Evolutionary conservation across 345 rosid genomes (phyloP), one percentile per base, ranked within the genome.

Genomic region (Fremontodendron californicum): DNA sequence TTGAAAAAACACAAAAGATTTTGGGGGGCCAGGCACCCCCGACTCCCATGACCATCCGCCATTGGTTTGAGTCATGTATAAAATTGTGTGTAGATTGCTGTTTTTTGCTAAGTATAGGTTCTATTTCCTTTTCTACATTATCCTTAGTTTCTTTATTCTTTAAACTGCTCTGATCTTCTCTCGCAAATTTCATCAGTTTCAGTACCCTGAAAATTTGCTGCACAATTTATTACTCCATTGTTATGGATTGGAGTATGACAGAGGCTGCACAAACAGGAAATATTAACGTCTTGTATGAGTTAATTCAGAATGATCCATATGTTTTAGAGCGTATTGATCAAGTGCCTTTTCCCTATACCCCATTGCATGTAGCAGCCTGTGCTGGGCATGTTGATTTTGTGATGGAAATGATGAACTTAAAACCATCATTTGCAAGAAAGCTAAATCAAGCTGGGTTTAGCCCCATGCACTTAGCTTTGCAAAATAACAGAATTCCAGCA

Each of bases 311-410:
- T 1, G 19, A 79, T 23, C 78, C 72, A 9, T 6, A 25, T 43
- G 6, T 78, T 65, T 21, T 83, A 1, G 72, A 51, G 3, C 12
- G 10, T 0, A 58, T 81, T 11, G 80, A 83, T 21, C 10, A 67
- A 25, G 43, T 23, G 0, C 78, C 84, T 25, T 83, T 80, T 31
- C 29, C 33, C 15, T 70, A 75, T 6, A 81, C 80, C 21, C 84
- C 80, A 5, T 75, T 84, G 29, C 86, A 84, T 12, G 6, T 9
- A 11, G 68, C 84, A 35, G 84, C 82, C 12, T 21, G 4, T 40
- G 13, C 7, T 0, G 82, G 84, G 15, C 60, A 71, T 5, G 21
- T 40, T 21, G 71, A 37, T 1, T 81, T 43, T 52, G 54, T 78
- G 2, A 6, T 9, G 75, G 82, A 84, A 42, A 11, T 10, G 48